Percentiles rank a stretch among this genome's conserved stretches.
Evolutionary conservation across 495 filamentous ascomycete species (phyloP).

Genomic region (Tuber melanosporum): DNA sequence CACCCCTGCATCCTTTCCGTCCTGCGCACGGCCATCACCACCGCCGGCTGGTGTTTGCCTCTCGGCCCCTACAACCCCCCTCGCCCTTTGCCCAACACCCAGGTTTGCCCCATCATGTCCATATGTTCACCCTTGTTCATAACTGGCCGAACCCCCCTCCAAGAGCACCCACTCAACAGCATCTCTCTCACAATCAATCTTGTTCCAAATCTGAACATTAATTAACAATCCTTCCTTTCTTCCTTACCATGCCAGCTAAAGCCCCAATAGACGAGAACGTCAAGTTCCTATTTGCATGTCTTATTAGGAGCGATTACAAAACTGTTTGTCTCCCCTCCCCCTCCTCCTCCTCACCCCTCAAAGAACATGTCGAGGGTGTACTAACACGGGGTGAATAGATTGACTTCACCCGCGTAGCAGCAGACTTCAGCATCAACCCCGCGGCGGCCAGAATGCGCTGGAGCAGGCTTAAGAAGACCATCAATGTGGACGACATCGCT

Average conservation of each 20-base stretch:
- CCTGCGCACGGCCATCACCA: not conserved
- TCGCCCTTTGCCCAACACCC: not conserved
- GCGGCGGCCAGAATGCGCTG: constrained; percentile 40
- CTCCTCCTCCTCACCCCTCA: not conserved
- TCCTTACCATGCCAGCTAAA: constrained; percentile 33
- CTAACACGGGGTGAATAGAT: constrained; percentile 19
- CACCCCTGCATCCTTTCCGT: not conserved
- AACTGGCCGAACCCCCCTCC: not conserved
- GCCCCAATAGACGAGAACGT: constrained; percentile 41
- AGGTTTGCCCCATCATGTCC: not conserved
- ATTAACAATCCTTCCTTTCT: constrained; percentile 15
- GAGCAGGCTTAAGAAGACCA: constrained; percentile 37
- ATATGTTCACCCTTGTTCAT: constrained; percentile 4
- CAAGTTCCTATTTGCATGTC: constrained; percentile 36
- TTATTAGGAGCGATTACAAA: constrained; percentile 38
- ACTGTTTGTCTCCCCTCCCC: constrained; percentile 13
- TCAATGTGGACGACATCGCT: constrained; percentile 28
- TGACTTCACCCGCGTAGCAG: constrained; percentile 36
- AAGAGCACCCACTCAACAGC: not conserved
- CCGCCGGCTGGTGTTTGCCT: not conserved
- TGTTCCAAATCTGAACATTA: constrained; percentile 9
- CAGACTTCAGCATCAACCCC: constrained; percentile 38
- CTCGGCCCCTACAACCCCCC: not conserved
- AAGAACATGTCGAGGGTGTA: not conserved
- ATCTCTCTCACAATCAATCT: not conserved